Percentiles rank a stretch among this genome's conserved stretches.
These are phyloP conservation scores for Leccinum rimulosum DNA, from an alignment of 768 basidiomycete genomes.

Conservation along the genomic window DNA sequence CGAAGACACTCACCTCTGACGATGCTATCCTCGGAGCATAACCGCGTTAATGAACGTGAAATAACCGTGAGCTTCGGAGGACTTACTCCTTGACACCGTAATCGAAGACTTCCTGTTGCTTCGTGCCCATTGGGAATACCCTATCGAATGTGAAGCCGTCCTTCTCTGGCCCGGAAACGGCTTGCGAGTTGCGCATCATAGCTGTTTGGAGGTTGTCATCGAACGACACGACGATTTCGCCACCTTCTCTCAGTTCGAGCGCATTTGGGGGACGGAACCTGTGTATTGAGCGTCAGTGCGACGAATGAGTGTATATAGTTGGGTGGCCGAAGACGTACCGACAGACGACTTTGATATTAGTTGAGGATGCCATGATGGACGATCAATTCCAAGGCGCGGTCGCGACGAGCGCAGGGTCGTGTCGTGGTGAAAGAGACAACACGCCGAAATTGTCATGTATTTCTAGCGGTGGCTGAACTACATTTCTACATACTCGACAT, in stretches of 20 bases:
- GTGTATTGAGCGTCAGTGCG: slow-evolving; percentile 9
- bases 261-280: slow-evolving; percentile 96
- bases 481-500: neutral
- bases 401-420: slow-evolving; percentile 13
- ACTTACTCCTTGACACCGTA: slow-evolving; percentile 97
- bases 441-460: slow-evolving; percentile 9
- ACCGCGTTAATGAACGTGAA: slow-evolving; percentile 19
- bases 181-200: slow-evolving; percentile 66
- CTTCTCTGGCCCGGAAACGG: slow-evolving; percentile 83
- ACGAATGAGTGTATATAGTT: neutral
- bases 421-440: slow-evolving; percentile 22
- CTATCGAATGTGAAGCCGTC: slow-evolving; percentile 98
- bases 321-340: slow-evolving; percentile 59
- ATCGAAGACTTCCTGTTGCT: slow-evolving; percentile 94
- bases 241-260: slow-evolving; percentile 83
- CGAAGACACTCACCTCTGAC: slow-evolving; percentile 68
- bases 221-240: slow-evolving; percentile 87
- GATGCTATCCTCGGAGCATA: slow-evolving; percentile 49
- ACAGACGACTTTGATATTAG: slow-evolving; percentile 98
- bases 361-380: slow-evolving; percentile 65
- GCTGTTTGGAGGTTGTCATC: slow-evolving; percentile 85
- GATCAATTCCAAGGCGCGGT: slow-evolving; percentile 24
- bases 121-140: slow-evolving; percentile 89
- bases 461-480: slow-evolving; percentile 33
- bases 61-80: slow-evolving; percentile 1